Conservation (phyloP, 805 yeast species). For the Kodamaea nitidulidarum region DNA sequence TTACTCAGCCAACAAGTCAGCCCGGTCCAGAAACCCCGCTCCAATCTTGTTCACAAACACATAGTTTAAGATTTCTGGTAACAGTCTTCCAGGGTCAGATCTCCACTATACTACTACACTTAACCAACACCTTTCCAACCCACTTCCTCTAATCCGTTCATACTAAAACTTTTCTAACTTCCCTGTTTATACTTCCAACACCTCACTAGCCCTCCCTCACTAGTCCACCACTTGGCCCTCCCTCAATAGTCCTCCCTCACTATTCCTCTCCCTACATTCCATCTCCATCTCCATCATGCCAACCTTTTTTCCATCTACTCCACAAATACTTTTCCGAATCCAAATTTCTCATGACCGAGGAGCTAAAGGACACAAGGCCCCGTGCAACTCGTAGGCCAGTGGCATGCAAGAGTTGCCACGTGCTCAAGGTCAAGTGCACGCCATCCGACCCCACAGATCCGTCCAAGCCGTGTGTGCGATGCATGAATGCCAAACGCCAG, state of each 20-base stretch:
- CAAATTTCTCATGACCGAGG: neutral
- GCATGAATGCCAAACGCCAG: constrained; percentile 55
- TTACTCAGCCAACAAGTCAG: too few species aligned
- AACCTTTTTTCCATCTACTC: too few species aligned
- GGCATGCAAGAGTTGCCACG: constrained; percentile 74
- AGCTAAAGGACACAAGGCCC: constrained; percentile 1
- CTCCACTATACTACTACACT: neutral
- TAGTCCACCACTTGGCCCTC: too few species aligned
- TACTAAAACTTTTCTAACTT: neutral
- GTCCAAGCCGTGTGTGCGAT: constrained; percentile 67
- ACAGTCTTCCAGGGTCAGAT: too few species aligned
- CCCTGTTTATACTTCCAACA: neutral
- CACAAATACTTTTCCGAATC: neutral
- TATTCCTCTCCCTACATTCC: neutral
- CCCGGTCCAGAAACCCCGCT: too few species aligned
- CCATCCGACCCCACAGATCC: constrained; percentile 61
- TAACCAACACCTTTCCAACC: neutral
- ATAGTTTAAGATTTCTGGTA: too few species aligned
- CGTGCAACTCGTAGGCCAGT: constrained; percentile 39
- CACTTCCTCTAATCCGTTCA: neutral
- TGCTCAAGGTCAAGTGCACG: constrained; percentile 78
- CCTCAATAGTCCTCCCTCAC: neutral
- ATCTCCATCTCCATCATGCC: too few species aligned
- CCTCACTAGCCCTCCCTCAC: neutral
- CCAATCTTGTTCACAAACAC: too few species aligned